Evolutionary conservation across 805 yeast genomes (phyloP), one percentile per base, ranked within the genome.

Genomic region (Starmerella stigmatis): DNA sequence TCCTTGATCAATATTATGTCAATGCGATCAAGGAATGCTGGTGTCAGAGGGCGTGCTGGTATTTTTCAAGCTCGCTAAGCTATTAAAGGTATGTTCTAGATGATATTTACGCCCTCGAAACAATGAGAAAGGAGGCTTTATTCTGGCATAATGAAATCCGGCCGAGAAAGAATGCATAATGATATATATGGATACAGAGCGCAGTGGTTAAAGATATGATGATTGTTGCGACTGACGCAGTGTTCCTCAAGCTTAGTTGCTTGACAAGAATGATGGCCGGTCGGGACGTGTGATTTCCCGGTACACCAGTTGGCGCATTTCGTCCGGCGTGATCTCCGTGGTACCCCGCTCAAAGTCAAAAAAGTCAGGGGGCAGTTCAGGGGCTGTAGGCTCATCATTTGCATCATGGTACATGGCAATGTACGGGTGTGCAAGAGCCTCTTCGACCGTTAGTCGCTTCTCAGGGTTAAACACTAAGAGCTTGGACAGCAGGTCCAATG

Each of bases 371-470:
- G 95, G 92, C 25, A 92, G 79, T 31, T 84, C 82, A 17, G 77
- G 76, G 5, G 58, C 55, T 3, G 47, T 36, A 5, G 70, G 70
- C 64, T 92, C 97, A 60, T 92, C 97, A 25, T 75, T 73, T 5
- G 95, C 92, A 63, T 86, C 95, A 60, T 86, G 96, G 88, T 96
- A 92, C 26, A 83, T 74, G 38, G 78, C 71, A 45, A 92, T 65
- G 61, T 89, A 92, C 8, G 96, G 95, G 64, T 92, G 98, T 49
- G 70, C 72, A 41, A 92, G 68, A 0, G 97, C 96, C 55, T 86
- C 81, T 47, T 82, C 86, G 3, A 88, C 97, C 0, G 86, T 78
- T 45, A 88, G 81, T 63, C 98, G 74, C 56, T 76, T 73, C 36
- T 69, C 71, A 3, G 97, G 97, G 60, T 89, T 94, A 52, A 92